Evolutionary conservation across 805 yeast genomes (phyloP).

Genomic region (Deakozyma indianensis): DNA sequence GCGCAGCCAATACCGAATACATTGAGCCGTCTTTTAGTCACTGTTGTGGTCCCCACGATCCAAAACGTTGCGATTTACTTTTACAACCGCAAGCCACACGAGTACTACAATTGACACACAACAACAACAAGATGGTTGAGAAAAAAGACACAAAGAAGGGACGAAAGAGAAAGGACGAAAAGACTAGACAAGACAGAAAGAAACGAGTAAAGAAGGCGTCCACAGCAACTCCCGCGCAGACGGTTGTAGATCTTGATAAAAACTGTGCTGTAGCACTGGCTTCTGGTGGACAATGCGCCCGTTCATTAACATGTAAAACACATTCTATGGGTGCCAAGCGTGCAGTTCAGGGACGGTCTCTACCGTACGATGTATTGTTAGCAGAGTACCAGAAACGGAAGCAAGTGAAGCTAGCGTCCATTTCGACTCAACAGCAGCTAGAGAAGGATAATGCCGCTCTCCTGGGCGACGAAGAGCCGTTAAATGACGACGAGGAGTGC

Average conservation of each 20-base stretch:
- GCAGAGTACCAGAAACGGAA: constrained; percentile 86
- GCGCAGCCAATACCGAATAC: too few species aligned
- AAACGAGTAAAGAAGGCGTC: constrained; percentile 1
- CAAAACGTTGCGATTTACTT: too few species aligned
- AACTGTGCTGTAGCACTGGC: constrained; percentile 95
- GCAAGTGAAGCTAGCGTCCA: constrained; percentile 66
- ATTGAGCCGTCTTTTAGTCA: too few species aligned
- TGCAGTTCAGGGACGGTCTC: constrained; percentile 85
- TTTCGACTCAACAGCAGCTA: constrained; percentile 24
- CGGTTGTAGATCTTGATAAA: constrained; percentile 11
- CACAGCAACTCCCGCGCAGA: not conserved
- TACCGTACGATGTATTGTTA: constrained; percentile 76
- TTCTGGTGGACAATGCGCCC: constrained; percentile 90
- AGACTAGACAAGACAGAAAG: constrained; percentile 1
- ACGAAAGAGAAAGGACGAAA: constrained; percentile 10
- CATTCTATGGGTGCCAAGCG: constrained; percentile 98
- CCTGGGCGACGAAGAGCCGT: constrained; percentile 21
- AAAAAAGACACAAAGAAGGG: constrained; percentile 7
- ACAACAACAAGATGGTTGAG: too few species aligned
- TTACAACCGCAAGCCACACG: too few species aligned
- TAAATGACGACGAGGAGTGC: constrained; percentile 82
- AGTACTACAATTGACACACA: too few species aligned
- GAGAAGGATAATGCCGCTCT: constrained; percentile 18
- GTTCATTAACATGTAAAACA: constrained; percentile 91
- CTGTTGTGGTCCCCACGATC: too few species aligned